Base-by-base conservation (phyloP, 1,139 yeast genomes). In the Nakaseomyces delphensis region DNA sequence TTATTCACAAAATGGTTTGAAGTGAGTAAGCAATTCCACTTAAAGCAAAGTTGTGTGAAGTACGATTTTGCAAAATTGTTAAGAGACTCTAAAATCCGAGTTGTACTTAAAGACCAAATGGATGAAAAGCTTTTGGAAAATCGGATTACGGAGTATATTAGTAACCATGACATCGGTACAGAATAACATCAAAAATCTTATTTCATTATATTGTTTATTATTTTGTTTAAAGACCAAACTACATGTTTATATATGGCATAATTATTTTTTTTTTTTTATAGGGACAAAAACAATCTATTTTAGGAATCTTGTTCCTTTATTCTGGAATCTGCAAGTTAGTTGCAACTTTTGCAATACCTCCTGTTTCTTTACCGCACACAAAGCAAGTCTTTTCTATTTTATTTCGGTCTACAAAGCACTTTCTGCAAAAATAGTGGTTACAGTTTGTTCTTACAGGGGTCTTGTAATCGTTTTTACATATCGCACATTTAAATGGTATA, bases 341-440 rank as follows among this genome's bases (percentile, higher is more conserved):
- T 14, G 62, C 62, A 14, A 50, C 39, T 33, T 55, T 58, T 7
- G 59, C 63, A 3, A 72, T 68, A 0, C 86, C 85, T 33, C 73
- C 65, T 0, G 84, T 78, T 32, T 78, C 78, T 38, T 66, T 57
- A 11, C 70, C 71, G 56, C 93, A 83, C 3, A 80, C 69, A 42
- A 66, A 65, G 56, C 94, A 83, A 4, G 60, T 64, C 32, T 71
- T 65, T 39, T 66, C 68, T 45, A 60, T 66, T 49, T 73, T 72
- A 50, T 66, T 71, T 40, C 80, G 62, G 1, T 60, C 57, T 51
- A 79, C 57, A 55, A 79, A 83, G 55, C 95, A 84, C 4, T 48
- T 45, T 50, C 76, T 77, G 55, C 95, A 84, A 55, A 73, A 83
- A 39, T 75, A 64, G 57, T 84, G 95, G 2, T 69, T 70, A 59